Conservation (phyloP, 2,329 filamentous ascomycete genomes). For the Rhynchosporium secalis region DNA sequence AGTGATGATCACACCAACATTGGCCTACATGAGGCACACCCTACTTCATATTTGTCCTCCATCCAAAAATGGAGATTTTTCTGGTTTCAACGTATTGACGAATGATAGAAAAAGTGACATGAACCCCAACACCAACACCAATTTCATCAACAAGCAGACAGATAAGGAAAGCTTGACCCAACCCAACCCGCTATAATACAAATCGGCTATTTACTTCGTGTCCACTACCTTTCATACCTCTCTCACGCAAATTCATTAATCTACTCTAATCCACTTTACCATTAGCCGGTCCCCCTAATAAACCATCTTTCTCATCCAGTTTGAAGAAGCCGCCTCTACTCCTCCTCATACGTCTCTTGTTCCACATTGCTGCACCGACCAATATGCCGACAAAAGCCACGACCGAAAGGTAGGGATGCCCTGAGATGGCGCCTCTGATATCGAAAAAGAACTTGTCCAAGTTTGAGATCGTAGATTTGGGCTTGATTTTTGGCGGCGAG, state of each 20-base stretch:
- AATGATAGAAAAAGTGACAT: neutral
- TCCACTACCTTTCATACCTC: neutral
- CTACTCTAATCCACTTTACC: slow-evolving; percentile 52
- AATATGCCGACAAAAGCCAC: slow-evolving; percentile 58
- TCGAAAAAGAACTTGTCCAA: slow-evolving; percentile 72
- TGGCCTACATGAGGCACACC: too few species aligned
- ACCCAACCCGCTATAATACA: slow-evolving; percentile 27
- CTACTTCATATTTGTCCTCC: neutral
- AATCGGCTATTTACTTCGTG: neutral
- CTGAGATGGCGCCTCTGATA: slow-evolving; percentile 56
- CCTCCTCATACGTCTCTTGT: slow-evolving; percentile 55
- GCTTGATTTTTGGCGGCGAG: slow-evolving; percentile 62
- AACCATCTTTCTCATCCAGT: slow-evolving; percentile 65
- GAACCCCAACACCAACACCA: slow-evolving; percentile 3
- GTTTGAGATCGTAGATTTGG: slow-evolving; percentile 74
- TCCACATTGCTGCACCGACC: slow-evolving; percentile 54
- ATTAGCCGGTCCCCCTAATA: slow-evolving; percentile 55
- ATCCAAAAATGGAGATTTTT: too few species aligned
- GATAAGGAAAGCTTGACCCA: slow-evolving; percentile 22
- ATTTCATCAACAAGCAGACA: neutral
- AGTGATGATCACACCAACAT: too few species aligned
- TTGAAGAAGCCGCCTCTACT: slow-evolving; percentile 60
- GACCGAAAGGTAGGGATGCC: slow-evolving; percentile 59
- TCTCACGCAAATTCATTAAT: slow-evolving; percentile 10
- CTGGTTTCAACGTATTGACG: neutral